These are phyloP conservation scores for Geotrichum histeridarum DNA, from an alignment of 1,139 yeast genomes.

Conservation along the genomic window DNA sequence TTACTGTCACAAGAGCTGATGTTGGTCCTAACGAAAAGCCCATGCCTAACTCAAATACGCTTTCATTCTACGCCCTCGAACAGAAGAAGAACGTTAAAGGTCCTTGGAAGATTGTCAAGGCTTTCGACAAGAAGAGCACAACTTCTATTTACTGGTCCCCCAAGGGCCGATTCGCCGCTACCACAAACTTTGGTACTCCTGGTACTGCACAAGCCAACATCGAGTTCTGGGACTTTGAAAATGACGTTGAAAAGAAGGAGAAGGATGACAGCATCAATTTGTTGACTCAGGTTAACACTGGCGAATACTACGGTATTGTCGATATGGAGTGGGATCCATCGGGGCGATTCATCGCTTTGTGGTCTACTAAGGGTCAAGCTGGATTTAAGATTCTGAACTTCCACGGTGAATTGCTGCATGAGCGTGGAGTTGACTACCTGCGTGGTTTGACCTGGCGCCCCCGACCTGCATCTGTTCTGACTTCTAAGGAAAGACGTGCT, in stretches of 20 bases:
- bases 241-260: conserved; percentile 48
- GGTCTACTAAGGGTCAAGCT: conserved; percentile 82
- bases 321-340: conserved; percentile 93
- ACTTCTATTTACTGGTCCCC: conserved; percentile 89
- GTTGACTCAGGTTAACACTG: conserved; percentile 58
- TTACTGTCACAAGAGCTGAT: conserved; percentile 56
- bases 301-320: conserved; percentile 73
- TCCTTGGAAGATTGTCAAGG: conserved; percentile 56
- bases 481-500: conserved; percentile 77
- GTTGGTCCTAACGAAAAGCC: conserved; percentile 39
- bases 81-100: conserved; percentile 44
- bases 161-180: conserved; percentile 79
- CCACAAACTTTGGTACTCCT: conserved; percentile 64
- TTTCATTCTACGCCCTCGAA: conserved; percentile 83
- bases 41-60: conserved; percentile 63
- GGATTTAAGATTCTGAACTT: conserved; percentile 86
- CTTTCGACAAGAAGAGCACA: conserved; percentile 57
- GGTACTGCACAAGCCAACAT: conserved; percentile 49
- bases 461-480: conserved; percentile 75
- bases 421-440: conserved; percentile 75
- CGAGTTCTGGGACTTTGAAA: conserved; percentile 70
- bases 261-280: conserved; percentile 48
- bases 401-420: conserved; percentile 71
- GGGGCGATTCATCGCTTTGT: conserved; percentile 77
- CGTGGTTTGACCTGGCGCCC: conserved; percentile 96